A percentile compares a stretch with the other conserved stretches of the same genome.
Conservation (phyloP, 2,329 filamentous ascomycete genomes). For the Pseudogymnoascus pannorum region DNA sequence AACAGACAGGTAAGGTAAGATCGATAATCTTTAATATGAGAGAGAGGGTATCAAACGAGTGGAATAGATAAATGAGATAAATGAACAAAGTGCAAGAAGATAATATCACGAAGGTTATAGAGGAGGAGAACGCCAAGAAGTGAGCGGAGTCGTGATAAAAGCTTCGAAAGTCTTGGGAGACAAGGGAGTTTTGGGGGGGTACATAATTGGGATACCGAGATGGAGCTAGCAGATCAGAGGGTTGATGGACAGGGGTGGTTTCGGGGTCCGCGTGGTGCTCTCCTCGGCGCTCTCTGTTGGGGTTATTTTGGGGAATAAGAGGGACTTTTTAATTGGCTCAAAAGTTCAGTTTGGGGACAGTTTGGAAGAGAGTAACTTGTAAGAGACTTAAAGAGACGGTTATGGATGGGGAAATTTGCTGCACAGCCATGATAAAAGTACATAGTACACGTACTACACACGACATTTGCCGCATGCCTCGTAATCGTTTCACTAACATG, state of each 20-base stretch:
- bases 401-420: neutral
- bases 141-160: neutral
- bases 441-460: too few species aligned
- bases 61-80: neutral
- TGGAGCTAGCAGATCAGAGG: neutral
- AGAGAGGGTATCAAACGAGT: neutral
- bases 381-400: too few species aligned
- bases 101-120: neutral
- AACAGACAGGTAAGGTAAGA: neutral
- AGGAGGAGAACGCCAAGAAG: neutral
- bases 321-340: neutral
- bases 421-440: neutral
- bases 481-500: slow-evolving; percentile 1
- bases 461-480: too few species aligned
- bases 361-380: too few species aligned
- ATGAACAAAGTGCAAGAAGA: neutral
- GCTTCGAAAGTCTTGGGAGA: neutral
- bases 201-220: neutral
- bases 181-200: neutral
- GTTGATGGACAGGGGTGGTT: neutral
- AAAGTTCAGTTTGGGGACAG: neutral
- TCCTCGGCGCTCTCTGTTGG: neutral
- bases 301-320: neutral
- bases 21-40: neutral
- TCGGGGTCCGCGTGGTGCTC: neutral